These are phyloP conservation scores for Staphylotrichum longicolle DNA, from an alignment of 495 filamentous ascomycete genomes.

Conservation along the genomic window DNA sequence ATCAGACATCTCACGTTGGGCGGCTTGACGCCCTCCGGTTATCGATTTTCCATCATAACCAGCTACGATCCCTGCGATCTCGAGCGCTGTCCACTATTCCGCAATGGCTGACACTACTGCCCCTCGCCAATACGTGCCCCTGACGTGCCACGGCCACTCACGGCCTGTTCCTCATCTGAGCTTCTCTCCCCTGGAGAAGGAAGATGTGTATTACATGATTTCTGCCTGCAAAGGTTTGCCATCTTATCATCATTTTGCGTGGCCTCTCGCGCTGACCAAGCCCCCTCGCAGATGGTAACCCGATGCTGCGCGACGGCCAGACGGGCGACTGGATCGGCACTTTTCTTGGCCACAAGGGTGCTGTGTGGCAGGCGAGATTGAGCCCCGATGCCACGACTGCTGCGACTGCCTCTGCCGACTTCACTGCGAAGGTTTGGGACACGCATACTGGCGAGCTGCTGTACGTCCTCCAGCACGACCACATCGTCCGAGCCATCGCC, in stretches of 20 bases:
- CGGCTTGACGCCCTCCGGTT: background rate
- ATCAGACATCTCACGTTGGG: background rate
- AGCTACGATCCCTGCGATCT: background rate
- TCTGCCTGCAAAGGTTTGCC: slow-evolving; percentile 92
- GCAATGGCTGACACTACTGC: slow-evolving; percentile 45
- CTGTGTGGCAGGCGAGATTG: slow-evolving; percentile 90
- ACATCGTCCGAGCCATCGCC: slow-evolving; percentile 91
- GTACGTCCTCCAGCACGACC: slow-evolving; percentile 82
- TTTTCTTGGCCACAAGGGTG: slow-evolving; percentile 96
- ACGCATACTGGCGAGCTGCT: slow-evolving; percentile 90
- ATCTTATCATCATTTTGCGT: background rate
- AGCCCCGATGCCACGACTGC: slow-evolving; percentile 85
- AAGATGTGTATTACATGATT: slow-evolving; percentile 88
- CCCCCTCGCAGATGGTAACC: slow-evolving; percentile 73
- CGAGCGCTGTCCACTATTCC: background rate
- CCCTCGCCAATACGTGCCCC: slow-evolving; percentile 65
- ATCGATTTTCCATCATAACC: background rate
- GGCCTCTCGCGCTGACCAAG: slow-evolving; percentile 6
- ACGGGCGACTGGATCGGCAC: slow-evolving; percentile 99
- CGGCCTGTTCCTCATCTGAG: slow-evolving; percentile 92
- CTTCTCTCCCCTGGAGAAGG: slow-evolving; percentile 80
- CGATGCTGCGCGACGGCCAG: slow-evolving; percentile 95
- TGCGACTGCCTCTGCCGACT: slow-evolving; percentile 92
- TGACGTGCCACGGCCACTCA: slow-evolving; percentile 97
- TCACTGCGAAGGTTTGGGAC: slow-evolving; percentile 97